Conservation (phyloP, 2,329 filamentous ascomycete species). For the Acarospora socialis region DNA sequence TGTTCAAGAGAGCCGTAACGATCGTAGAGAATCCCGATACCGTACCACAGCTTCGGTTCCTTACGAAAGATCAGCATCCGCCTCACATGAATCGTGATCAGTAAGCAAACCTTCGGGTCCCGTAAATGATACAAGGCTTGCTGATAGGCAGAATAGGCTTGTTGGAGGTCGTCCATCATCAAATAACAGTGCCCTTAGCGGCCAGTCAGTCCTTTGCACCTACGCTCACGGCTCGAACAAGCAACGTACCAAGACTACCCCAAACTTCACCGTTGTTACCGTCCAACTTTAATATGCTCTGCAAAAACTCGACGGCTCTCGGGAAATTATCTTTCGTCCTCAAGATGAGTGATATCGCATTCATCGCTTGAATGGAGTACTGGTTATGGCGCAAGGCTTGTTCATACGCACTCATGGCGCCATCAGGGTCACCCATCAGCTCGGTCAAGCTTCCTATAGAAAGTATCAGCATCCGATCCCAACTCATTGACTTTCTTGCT, state of each 20-base stretch:
- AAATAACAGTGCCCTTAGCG: constrained; percentile 79
- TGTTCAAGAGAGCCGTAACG: constrained; percentile 92
- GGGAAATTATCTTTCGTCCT: constrained; percentile 86
- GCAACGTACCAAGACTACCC: constrained; percentile 69
- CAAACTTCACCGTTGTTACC: constrained; percentile 84
- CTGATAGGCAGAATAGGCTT: constrained; percentile 93
- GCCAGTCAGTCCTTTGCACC: constrained; percentile 1
- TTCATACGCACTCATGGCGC: constrained; percentile 82
- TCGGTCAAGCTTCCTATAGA: constrained; percentile 66
- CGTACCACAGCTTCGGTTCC: constrained; percentile 98
- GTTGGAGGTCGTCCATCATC: constrained; percentile 97
- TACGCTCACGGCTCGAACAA: neutral
- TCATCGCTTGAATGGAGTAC: constrained; percentile 83
- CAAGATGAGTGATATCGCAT: constrained; percentile 80
- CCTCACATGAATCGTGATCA: neutral
- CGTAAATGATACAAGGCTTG: constrained; percentile 84
- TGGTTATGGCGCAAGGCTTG: constrained; percentile 76
- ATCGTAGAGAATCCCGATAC: constrained; percentile 94
- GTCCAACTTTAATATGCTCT: constrained; percentile 82
- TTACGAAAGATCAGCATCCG: constrained; percentile 22
- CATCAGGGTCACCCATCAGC: constrained; percentile 73
- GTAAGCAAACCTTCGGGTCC: constrained; percentile 64
- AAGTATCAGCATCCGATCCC: constrained; percentile 19
- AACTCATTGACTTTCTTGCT: constrained; percentile 1
- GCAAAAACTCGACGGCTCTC: constrained; percentile 84